Conservation (phyloP, 148 eudicot species). For the Diospyros kaki region DNA sequence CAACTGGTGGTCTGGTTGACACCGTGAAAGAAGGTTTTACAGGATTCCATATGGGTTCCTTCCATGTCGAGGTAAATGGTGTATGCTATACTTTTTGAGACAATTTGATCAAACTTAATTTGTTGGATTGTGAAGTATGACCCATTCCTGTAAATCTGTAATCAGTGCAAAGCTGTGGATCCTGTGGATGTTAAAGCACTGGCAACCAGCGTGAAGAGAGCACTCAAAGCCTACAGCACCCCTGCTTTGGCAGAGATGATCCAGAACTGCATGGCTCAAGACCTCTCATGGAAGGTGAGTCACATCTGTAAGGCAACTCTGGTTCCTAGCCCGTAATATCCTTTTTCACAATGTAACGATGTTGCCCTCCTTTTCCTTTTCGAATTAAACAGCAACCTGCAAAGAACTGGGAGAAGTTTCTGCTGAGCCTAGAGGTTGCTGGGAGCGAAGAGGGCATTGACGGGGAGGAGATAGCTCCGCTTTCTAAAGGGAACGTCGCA, state of each 20-base stretch:
- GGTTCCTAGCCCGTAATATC: too few species aligned
- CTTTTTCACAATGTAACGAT: too few species aligned
- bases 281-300: conserved; percentile 92
- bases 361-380: neutral
- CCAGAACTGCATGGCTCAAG: conserved; percentile 86
- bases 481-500: conserved; percentile 72
- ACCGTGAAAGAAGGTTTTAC: conserved; percentile 90
- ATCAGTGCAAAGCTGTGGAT: conserved; percentile 73
- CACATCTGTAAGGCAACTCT: too few species aligned
- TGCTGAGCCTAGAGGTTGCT: conserved; percentile 54
- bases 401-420: conserved; percentile 66
- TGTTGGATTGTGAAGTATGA: neutral
- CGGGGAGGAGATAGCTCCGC: conserved; percentile 81
- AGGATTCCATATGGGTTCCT: conserved; percentile 95
- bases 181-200: conserved; percentile 72
- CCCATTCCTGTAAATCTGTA: neutral
- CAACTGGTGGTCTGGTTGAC: conserved; percentile 95
- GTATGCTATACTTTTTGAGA: neutral
- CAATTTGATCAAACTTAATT: neutral
- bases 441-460: conserved; percentile 74
- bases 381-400: conserved; percentile 65
- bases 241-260: conserved; percentile 64
- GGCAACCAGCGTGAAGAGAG: conserved; percentile 57
- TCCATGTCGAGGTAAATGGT: conserved; percentile 66
- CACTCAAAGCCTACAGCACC: conserved; percentile 54